Evolutionary conservation across 2,329 filamentous ascomycete genomes (phyloP).

Genomic region (Fusarium metavorans): DNA sequence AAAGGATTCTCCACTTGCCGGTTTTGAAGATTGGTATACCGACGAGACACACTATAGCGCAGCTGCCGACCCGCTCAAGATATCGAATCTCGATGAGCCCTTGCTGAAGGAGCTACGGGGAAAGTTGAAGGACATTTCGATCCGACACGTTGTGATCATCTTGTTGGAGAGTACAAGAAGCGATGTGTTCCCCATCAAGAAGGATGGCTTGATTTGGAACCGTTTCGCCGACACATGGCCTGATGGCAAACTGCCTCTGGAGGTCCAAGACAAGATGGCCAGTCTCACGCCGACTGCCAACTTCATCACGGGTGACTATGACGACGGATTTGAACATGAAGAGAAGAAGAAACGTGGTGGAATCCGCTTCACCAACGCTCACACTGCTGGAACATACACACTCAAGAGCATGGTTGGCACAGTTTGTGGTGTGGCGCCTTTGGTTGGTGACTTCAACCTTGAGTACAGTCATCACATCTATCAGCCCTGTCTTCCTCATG

Average conservation of each 20-base stretch:
- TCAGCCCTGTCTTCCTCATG: conserved; percentile 58
- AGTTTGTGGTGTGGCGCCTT: conserved; percentile 56
- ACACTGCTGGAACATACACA: conserved; percentile 58
- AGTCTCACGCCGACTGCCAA: conserved; percentile 49
- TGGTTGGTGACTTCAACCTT: conserved; percentile 57
- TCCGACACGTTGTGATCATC: conserved; percentile 58
- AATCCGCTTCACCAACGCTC: conserved; percentile 55
- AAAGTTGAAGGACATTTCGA: conserved; percentile 47
- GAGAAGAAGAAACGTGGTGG: conserved; percentile 49
- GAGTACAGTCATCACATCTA: conserved; percentile 57
- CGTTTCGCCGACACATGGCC: conserved; percentile 49
- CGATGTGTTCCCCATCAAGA: conserved; percentile 60
- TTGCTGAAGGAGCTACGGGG: conserved; percentile 45
- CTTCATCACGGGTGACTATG: conserved; percentile 51
- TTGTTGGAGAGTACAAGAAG: conserved; percentile 60
- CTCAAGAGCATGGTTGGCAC: conserved; percentile 57
- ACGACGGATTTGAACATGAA: conserved; percentile 49
- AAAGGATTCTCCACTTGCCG: conserved; percentile 20
- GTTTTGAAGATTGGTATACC: conserved; percentile 45
- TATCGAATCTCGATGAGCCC: conserved; percentile 53
- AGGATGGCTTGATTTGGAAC: conserved; percentile 53
- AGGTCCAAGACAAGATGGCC: conserved; percentile 44
- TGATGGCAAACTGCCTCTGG: conserved; percentile 48
- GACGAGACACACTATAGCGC: conserved; percentile 50
- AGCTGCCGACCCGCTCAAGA: conserved; percentile 53